Conservation (phyloP, 2,329 filamentous ascomycete genomes). For the Arthrobotrys megalospora region DNA sequence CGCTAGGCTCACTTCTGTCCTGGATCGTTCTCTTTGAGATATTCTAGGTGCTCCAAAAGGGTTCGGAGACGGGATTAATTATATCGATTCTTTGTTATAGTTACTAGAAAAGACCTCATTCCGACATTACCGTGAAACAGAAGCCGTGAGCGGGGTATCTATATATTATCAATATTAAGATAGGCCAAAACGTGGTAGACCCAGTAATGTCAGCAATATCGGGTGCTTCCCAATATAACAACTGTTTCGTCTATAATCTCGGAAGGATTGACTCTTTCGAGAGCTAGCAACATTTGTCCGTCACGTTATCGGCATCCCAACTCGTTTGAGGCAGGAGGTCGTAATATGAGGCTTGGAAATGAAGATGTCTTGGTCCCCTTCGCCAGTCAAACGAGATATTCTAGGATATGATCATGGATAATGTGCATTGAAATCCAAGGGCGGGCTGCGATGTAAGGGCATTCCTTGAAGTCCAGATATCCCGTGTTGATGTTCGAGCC, state of each 20-base stretch:
- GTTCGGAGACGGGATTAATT: conserved; percentile 6
- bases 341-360: conserved; percentile 51
- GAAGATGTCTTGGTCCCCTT: conserved; percentile 54
- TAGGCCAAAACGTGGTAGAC: conserved; percentile 27
- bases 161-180: conserved; percentile 40
- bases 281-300: conserved; percentile 19
- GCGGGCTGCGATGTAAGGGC: conserved; percentile 40
- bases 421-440: conserved; percentile 17
- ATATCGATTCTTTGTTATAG: conserved; percentile 22
- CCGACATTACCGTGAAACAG: conserved; percentile 33
- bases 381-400: conserved; percentile 42
- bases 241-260: conserved; percentile 33
- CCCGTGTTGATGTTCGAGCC: conserved; percentile 32
- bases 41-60: neutral
- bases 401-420: conserved; percentile 26
- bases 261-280: conserved; percentile 47
- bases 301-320: conserved; percentile 38
- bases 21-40: neutral
- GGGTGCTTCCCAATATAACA: conserved; percentile 27
- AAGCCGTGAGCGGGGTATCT: conserved; percentile 34
- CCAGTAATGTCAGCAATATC: conserved; percentile 19
- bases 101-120: neutral
- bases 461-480: conserved; percentile 41
- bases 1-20: neutral
- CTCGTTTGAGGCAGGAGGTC: conserved; percentile 54